Conservation (phyloP, 2,329 filamentous ascomycete genomes). For the Stagonosporopsis vannaccii region DNA sequence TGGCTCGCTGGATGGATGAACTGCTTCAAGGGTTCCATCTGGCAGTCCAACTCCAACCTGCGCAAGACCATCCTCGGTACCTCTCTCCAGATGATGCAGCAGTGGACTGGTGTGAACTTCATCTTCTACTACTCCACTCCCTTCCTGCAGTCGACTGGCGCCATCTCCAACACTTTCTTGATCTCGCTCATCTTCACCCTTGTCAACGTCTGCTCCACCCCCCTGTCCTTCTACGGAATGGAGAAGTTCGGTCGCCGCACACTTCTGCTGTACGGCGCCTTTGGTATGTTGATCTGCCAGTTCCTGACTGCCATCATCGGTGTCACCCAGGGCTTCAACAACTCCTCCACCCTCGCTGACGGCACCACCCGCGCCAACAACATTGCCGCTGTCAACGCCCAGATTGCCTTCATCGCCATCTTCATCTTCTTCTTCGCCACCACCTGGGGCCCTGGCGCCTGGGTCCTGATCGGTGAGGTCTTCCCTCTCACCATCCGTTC, state of each 20-base stretch:
- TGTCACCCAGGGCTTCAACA: constrained; percentile 24
- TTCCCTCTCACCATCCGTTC: constrained; percentile 51
- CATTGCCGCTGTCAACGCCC: constrained; percentile 26
- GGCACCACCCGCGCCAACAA: constrained; percentile 15
- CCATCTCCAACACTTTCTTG: constrained; percentile 60
- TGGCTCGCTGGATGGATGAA: constrained; percentile 33
- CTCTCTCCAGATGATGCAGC: constrained; percentile 75
- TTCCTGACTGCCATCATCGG: constrained; percentile 42
- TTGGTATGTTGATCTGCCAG: constrained; percentile 66
- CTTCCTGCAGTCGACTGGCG: constrained; percentile 28
- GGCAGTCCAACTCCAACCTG: constrained; percentile 44
- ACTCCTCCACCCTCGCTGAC: constrained; percentile 22
- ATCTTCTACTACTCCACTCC: constrained; percentile 47
- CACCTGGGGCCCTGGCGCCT: constrained; percentile 76
- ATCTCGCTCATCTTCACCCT: constrained; percentile 75
- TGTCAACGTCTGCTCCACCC: constrained; percentile 76
- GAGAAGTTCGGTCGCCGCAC: constrained; percentile 77
- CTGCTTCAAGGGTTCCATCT: constrained; percentile 20
- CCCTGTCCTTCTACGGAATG: constrained; percentile 74
- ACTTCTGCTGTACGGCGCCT: constrained; percentile 73
- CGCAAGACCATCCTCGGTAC: constrained; percentile 49
- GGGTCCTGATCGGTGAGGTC: constrained; percentile 57
- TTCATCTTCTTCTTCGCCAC: constrained; percentile 80
- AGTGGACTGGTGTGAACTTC: constrained; percentile 62
- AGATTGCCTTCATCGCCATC: constrained; percentile 59